Percentiles rank a stretch among this genome's conserved stretches.
These are phyloP conservation scores for Byssothecium circinans DNA, from an alignment of 2,329 filamentous ascomycete genomes.

Conservation along the genomic window DNA sequence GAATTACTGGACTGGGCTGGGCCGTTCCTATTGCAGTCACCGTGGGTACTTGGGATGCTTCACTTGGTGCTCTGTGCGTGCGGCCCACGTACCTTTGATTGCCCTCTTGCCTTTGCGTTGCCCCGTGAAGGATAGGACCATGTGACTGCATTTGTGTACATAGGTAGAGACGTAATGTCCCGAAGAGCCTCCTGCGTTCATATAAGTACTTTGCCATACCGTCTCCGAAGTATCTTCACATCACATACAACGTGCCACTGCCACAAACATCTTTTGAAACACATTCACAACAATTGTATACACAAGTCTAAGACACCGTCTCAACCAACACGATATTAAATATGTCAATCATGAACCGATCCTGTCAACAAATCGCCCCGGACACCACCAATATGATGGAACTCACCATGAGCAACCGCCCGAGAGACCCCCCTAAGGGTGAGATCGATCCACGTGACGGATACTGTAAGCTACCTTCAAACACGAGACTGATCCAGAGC, in stretches of 20 bases:
- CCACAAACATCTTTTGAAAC: constrained; percentile 11
- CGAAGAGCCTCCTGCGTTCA: constrained; percentile 13
- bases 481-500: no score
- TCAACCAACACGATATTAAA: constrained; percentile 19
- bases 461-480: constrained; percentile 18
- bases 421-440: constrained; percentile 4
- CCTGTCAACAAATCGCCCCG: constrained; percentile 7
- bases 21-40: constrained; percentile 33
- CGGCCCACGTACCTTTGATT: constrained; percentile 36
- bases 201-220: constrained; percentile 21
- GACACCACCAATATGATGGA: constrained; percentile 12
- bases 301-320: constrained; percentile 26
- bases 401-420: constrained; percentile 17
- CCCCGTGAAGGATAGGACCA: constrained; percentile 27
- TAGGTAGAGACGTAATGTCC: constrained; percentile 3
- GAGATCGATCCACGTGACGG: constrained; percentile 22
- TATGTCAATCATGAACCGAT: constrained; percentile 8
- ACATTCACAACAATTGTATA: constrained; percentile 10
- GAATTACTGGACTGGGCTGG: constrained; percentile 19
- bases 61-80: constrained; percentile 36
- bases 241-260: constrained; percentile 10
- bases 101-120: constrained; percentile 35
- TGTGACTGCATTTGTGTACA: constrained; percentile 7
- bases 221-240: constrained; percentile 16
- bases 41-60: constrained; percentile 33